Evolutionary conservation across 208 protist species (phyloP).

Genomic region (Angomonas deanei): DNA sequence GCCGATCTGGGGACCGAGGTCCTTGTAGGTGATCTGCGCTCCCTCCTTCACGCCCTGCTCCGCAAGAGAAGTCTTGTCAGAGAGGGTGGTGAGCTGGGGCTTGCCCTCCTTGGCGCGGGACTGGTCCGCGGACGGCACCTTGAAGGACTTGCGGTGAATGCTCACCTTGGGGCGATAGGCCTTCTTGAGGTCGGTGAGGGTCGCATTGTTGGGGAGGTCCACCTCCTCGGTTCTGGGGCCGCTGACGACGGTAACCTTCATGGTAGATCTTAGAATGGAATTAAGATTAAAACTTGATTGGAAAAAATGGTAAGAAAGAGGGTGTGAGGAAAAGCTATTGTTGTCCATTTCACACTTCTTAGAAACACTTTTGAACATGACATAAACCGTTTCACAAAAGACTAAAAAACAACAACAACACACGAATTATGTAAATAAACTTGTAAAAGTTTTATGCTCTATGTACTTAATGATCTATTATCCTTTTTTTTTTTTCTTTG

Average conservation of each 20-base stretch:
- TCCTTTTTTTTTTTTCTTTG: not conserved
- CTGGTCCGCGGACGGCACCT: conserved; percentile 33
- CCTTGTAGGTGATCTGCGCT: conserved; percentile 76
- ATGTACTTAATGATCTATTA: not conserved
- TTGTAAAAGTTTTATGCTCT: no score
- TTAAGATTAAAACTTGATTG: no score
- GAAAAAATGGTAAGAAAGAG: conserved; percentile 8
- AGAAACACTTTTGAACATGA: no score
- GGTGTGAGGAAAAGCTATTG: no score
- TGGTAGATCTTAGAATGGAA: no score
- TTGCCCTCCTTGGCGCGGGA: conserved; percentile 22
- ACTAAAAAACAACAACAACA: conserved; percentile 3
- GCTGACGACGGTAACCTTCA: conserved; percentile 73
- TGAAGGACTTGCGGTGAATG: conserved; percentile 70
- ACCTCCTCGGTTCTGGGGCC: conserved; percentile 37
- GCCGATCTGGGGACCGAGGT: conserved; percentile 91
- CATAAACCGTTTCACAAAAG: not conserved
- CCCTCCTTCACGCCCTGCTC: conserved; percentile 66
- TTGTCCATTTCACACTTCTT: no score
- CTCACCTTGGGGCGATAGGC: conserved; percentile 49
- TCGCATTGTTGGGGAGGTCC: conserved; percentile 52
- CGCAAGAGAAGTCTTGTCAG: conserved; percentile 29
- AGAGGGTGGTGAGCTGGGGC: conserved; percentile 43
- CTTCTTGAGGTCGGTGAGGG: conserved; percentile 63
- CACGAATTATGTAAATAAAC: no score